Base-by-base conservation (phyloP, 805 yeast species). In the Saturnispora kantuleensis region DNA sequence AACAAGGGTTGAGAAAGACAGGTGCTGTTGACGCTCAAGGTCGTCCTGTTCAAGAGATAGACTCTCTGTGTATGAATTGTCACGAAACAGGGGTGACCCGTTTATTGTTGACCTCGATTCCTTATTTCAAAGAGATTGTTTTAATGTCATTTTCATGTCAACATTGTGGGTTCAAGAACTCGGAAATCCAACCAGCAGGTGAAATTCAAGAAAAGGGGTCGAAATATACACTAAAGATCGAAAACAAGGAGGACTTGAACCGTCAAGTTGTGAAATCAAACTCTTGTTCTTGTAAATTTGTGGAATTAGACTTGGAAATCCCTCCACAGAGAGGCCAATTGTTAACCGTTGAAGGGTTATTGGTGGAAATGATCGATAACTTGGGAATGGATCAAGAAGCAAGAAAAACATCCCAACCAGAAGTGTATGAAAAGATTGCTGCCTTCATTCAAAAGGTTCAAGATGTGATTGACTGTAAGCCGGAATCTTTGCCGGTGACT, bases 51-150 rank as follows among this genome's bases (percentile, higher is more conserved):
- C 97, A 89, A 62, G 97, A 93, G 62, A 77, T 93, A 50, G 90
- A 90, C 59, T 87, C 97, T 8, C 67, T 93, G 34, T 93, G 99
- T 69, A 89, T 93, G 96, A 86, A 85, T 69, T 93, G 99, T 65
- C 84, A 81, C 50, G 69, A 90, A 52, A 74, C 77, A 46, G 99
- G 99, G 47, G 70, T 70, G 43, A 93, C 98, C 4, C 69, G 94
- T 52, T 63, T 93, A 61, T 69, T 93, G 36, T 69, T 93, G 56
- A 93, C 99, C 11, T 72, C 79, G 43, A 93, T 93, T 55, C 99
- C 99, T 15, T 87, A 70, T 56, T 93, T 93, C 67, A 71, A 89
- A 51, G 97, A 93, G 62, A 78, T 93, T 42, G 84, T 93, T 42
- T 62, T 93, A 46, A 90, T 93, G 95, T 88, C 97, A 1, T 93